A percentile compares a stretch with the other conserved stretches of the same genome.
These are phyloP conservation scores for Leccinellum luteum DNA, from an alignment of 768 basidiomycete genomes.

Conservation along the genomic window DNA sequence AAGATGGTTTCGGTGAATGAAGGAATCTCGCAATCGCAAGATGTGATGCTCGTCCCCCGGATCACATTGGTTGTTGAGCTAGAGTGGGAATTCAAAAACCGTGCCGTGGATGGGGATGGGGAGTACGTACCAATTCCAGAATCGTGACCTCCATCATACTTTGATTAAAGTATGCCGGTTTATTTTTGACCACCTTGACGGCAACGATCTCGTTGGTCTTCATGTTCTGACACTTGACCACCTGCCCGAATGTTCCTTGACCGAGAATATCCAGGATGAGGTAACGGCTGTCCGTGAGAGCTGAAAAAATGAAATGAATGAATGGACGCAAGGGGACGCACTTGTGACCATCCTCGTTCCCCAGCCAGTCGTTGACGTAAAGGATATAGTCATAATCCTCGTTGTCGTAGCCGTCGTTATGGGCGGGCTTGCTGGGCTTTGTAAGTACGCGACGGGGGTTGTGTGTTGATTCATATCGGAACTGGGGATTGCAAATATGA, in stretches of 20 bases:
- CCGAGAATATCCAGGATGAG: constrained; percentile 97
- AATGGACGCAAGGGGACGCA: constrained; percentile 39
- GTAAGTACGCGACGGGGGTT: constrained; percentile 97
- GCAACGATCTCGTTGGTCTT: constrained; percentile 98
- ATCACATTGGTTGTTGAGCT: constrained; percentile 95
- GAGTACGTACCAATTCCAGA: constrained; percentile 76
- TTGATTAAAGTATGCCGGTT: constrained; percentile 99
- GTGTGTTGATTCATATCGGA: constrained; percentile 91
- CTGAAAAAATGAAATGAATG: constrained; percentile 4
- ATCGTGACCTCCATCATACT: constrained; percentile 99
- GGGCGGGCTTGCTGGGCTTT: constrained; percentile 92
- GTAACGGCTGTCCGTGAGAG: constrained; percentile 55
- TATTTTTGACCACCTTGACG: constrained; percentile 99
- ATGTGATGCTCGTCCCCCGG: constrained; percentile 96
- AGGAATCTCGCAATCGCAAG: constrained; percentile 89
- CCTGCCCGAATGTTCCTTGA: constrained; percentile 98
- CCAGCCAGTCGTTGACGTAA: constrained; percentile 98
- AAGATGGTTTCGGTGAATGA: constrained; percentile 94
- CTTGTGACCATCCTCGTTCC: constrained; percentile 94
- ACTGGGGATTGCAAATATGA: constrained; percentile 90
- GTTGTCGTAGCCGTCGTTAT: constrained; percentile 98
- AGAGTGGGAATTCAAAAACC: constrained; percentile 2
- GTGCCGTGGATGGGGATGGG: background rate
- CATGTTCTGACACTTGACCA: constrained; percentile 99
- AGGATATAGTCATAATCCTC: constrained; percentile 99